These are phyloP conservation scores for Talaromyces sp. DNA, from an alignment of 2,329 filamentous ascomycete genomes.

Conservation along the genomic window DNA sequence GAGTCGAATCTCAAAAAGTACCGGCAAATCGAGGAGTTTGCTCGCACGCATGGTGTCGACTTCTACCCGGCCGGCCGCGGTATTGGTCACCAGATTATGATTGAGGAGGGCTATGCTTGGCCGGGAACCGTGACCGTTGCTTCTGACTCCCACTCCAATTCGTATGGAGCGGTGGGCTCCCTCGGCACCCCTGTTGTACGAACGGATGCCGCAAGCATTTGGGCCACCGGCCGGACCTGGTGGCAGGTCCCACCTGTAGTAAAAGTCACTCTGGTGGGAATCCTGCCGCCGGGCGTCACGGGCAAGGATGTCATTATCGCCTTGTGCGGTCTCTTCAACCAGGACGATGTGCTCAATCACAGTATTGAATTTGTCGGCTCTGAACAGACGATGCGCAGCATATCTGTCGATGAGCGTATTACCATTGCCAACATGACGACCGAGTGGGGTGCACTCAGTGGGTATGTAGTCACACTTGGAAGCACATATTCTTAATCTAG, in stretches of 20 bases:
- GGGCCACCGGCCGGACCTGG: slow-evolving; percentile 79
- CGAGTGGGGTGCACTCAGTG: slow-evolving; percentile 70
- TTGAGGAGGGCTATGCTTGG: slow-evolving; percentile 81
- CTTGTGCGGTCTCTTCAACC: slow-evolving; percentile 78
- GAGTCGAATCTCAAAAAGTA: slow-evolving; percentile 81
- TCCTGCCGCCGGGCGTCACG: slow-evolving; percentile 71
- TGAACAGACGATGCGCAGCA: slow-evolving; percentile 66
- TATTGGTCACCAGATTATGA: slow-evolving; percentile 74
- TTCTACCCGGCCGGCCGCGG: slow-evolving; percentile 74
- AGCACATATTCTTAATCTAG: background rate
- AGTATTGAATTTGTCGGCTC: slow-evolving; percentile 81
- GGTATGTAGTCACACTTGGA: slow-evolving; percentile 19
- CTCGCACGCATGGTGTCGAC: slow-evolving; percentile 66
- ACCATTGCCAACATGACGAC: slow-evolving; percentile 72
- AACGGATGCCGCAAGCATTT: slow-evolving; percentile 82
- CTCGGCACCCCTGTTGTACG: slow-evolving; percentile 77
- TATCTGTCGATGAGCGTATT: slow-evolving; percentile 67
- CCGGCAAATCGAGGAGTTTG: slow-evolving; percentile 73
- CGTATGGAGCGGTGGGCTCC: slow-evolving; percentile 75
- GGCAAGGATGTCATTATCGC: slow-evolving; percentile 94
- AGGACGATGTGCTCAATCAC: slow-evolving; percentile 86
- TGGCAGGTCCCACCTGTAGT: slow-evolving; percentile 83
- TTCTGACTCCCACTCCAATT: slow-evolving; percentile 65
- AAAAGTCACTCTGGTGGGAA: slow-evolving; percentile 70
- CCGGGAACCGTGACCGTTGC: slow-evolving; percentile 79